A percentile compares a stretch with the other conserved stretches of the same genome.
Conservation (phyloP, 2,329 filamentous ascomycete genomes). For the Immersiporthe knoxdaviesiana region DNA sequence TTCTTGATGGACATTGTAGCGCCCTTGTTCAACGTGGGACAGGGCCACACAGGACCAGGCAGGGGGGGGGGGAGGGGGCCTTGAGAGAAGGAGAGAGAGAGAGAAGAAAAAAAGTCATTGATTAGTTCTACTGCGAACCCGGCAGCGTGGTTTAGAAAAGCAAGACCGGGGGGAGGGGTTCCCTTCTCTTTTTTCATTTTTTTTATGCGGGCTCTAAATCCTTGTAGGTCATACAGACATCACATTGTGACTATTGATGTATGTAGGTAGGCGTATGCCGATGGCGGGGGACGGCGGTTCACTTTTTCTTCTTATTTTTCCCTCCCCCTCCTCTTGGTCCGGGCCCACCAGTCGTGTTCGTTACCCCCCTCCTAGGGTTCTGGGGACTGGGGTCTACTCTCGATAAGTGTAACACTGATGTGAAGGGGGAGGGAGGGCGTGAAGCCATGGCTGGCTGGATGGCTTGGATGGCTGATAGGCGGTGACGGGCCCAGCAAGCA, state of each 20-base stretch:
- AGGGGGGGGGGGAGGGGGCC: too few relatives aligned
- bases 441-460: background rate
- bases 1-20: background rate
- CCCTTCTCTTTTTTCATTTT: background rate
- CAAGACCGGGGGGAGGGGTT: too few relatives aligned
- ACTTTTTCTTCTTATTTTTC: background rate
- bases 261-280: background rate
- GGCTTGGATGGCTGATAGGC: background rate
- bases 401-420: background rate
- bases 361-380: too few relatives aligned
- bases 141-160: conserved; percentile 7
- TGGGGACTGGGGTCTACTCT: background rate
- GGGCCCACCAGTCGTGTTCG: background rate
- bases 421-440: too few relatives aligned
- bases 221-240: background rate
- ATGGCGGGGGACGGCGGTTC: background rate
- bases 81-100: too few relatives aligned
- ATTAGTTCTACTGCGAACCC: conserved; percentile 10
- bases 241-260: background rate
- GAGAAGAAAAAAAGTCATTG: background rate
- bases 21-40: background rate
- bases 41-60: background rate
- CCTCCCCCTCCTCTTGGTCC: background rate
- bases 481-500: background rate
- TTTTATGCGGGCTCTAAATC: background rate